Evolutionary conservation across 1,284 basidiomycete genomes (phyloP).

Genomic region (Moniliella sp.): DNA sequence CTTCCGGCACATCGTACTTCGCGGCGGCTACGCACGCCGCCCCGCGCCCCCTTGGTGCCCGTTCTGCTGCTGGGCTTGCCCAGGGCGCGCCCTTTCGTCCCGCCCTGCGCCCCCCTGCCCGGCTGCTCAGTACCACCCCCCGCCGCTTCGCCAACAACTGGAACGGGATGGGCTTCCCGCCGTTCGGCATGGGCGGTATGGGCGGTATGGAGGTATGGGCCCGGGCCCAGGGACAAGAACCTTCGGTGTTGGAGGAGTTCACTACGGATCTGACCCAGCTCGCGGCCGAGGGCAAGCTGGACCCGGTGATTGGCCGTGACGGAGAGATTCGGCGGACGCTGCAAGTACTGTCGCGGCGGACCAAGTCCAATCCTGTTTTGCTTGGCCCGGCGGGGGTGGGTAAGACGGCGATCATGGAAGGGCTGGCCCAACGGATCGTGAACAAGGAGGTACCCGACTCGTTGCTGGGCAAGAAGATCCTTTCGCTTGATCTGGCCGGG

Average conservation of each 20-base stretch:
- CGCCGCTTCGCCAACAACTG: too few species aligned
- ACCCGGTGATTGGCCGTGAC: constrained; percentile 38
- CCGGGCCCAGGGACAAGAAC: neutral
- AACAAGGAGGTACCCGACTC: constrained; percentile 62
- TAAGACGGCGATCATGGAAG: constrained; percentile 61
- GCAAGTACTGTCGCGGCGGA: constrained; percentile 42
- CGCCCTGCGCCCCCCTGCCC: too few species aligned
- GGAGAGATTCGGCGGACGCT: constrained; percentile 72
- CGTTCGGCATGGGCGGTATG: too few species aligned
- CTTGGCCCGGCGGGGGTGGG: constrained; percentile 35
- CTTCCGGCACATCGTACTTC: too few species aligned
- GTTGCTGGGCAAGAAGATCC: constrained; percentile 37
- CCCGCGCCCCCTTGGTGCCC: too few species aligned
- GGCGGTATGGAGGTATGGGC: too few species aligned
- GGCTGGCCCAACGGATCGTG: constrained; percentile 65
- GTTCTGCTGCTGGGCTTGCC: too few species aligned
- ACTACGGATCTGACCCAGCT: constrained; percentile 12
- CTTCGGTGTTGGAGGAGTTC: constrained; percentile 4
- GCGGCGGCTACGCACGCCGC: too few species aligned
- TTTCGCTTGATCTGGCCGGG: constrained; percentile 49
- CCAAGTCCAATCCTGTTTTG: constrained; percentile 53
- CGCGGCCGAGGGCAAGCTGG: constrained; percentile 12
- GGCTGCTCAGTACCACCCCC: too few species aligned
- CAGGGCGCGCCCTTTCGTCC: too few species aligned
- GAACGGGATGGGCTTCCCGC: too few species aligned